These are phyloP conservation scores for Cladosporium colombiae DNA, from an alignment of 2,329 filamentous ascomycete species.

Conservation along the genomic window DNA sequence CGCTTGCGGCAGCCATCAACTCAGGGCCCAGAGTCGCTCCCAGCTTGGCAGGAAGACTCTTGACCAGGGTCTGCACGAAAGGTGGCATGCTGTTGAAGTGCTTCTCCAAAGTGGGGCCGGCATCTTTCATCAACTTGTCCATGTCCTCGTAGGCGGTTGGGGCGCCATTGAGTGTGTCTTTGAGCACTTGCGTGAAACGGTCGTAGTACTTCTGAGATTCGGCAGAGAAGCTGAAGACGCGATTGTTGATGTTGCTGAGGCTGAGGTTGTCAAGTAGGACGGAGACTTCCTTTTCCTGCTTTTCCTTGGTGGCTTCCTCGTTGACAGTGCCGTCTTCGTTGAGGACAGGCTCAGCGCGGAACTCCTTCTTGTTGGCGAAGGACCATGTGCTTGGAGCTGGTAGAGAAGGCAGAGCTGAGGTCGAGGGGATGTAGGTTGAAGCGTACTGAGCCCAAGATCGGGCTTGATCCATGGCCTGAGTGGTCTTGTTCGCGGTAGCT, in stretches of 20 bases:
- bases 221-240: conserved; percentile 77
- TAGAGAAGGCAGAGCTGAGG: conserved; percentile 24
- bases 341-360: conserved; percentile 38
- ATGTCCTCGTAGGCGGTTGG: conserved; percentile 93
- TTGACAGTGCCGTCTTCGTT: conserved; percentile 40
- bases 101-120: conserved; percentile 64
- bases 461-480: conserved; percentile 18
- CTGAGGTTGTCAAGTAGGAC: conserved; percentile 82
- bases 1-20: conserved; percentile 75
- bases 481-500: background rate
- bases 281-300: conserved; percentile 72
- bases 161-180: conserved; percentile 87
- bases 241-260: conserved; percentile 79
- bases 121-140: conserved; percentile 64
- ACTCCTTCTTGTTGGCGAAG: conserved; percentile 34
- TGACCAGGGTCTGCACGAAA: conserved; percentile 83
- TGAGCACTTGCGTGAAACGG: conserved; percentile 85
- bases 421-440: conserved; percentile 28
- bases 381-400: conserved; percentile 26
- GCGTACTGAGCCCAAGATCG: conserved; percentile 38
- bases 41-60: conserved; percentile 78
- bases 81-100: conserved; percentile 69
- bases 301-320: conserved; percentile 44
- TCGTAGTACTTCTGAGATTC: conserved; percentile 80
- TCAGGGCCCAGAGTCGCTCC: conserved; percentile 76